Evolutionary conservation across 2,329 filamentous ascomycete species (phyloP).

Genomic region (Tolypocladium sp.): DNA sequence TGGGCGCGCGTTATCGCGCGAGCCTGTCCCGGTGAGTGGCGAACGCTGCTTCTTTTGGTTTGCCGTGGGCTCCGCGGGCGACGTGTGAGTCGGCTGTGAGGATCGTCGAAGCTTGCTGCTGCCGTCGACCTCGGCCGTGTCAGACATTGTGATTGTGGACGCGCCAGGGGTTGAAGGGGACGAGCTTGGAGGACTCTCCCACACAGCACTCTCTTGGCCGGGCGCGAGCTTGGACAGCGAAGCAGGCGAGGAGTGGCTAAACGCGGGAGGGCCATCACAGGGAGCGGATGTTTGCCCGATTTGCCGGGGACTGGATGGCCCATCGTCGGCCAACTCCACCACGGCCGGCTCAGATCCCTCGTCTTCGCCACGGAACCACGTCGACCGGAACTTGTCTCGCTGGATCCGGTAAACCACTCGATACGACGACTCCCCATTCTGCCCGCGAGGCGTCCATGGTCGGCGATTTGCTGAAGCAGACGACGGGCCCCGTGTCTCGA

Average conservation of each 20-base stretch:
- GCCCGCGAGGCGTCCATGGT: slow-evolving; percentile 7
- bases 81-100: neutral
- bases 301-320: neutral
- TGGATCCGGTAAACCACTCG: slow-evolving; percentile 52
- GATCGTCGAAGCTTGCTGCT: neutral
- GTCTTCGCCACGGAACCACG: slow-evolving; percentile 25
- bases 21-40: slow-evolving; percentile 17
- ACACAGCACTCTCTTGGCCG: neutral
- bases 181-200: neutral
- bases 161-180: neutral
- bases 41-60: slow-evolving; percentile 38
- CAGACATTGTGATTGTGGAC: neutral
- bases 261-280: neutral
- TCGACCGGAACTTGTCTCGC: slow-evolving; percentile 38
- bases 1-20: slow-evolving; percentile 9
- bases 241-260: neutral
- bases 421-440: slow-evolving; percentile 28
- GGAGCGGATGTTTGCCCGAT: neutral
- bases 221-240: neutral
- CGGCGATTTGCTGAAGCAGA: slow-evolving; percentile 4
- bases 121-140: slow-evolving; percentile 9
- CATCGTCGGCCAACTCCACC: slow-evolving; percentile 17
- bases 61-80: slow-evolving; percentile 11
- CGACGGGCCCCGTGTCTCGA: slow-evolving; percentile 33
- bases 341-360: slow-evolving; percentile 15